Percentiles rank a stretch among this genome's conserved stretches.
Evolutionary conservation across 176 grass and related monocot species (phyloP).

Genomic region (Otatea glauca): DNA sequence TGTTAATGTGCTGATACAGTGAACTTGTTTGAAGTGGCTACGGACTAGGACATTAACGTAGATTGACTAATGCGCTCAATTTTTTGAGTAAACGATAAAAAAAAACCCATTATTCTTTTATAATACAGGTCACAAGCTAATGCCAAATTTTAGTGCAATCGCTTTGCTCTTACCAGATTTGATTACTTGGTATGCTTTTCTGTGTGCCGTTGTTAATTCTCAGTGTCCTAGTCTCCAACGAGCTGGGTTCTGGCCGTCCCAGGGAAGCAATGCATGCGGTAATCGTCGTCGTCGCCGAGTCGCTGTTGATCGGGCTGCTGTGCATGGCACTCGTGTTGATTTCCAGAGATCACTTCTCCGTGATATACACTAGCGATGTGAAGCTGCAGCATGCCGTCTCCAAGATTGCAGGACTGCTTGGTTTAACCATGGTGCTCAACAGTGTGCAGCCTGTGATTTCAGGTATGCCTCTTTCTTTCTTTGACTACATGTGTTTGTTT

Average conservation of each 20-base stretch:
- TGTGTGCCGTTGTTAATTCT: not conserved
- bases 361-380: constrained; percentile 48
- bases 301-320: constrained; percentile 44
- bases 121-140: too few relatives aligned
- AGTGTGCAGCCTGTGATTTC: constrained; percentile 69
- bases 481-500: not conserved
- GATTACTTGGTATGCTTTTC: too few relatives aligned
- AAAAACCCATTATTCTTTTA: too few relatives aligned
- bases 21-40: too few relatives aligned
- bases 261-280: constrained; percentile 51
- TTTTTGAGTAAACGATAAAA: too few relatives aligned
- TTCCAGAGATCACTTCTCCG: constrained; percentile 37
- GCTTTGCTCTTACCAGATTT: too few relatives aligned
- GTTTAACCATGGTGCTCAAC: constrained; percentile 71
- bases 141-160: too few relatives aligned
- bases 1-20: too few relatives aligned
- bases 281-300: constrained; percentile 48
- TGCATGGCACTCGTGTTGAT: constrained; percentile 52
- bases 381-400: constrained; percentile 43
- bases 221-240: constrained; percentile 65
- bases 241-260: constrained; percentile 53
- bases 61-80: too few relatives aligned
- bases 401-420: constrained; percentile 50
- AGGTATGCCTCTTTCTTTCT: constrained; percentile 20
- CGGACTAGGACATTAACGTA: too few relatives aligned